A percentile compares a stretch with the other conserved stretches of the same genome.
phyloP scores from a whole-genome alignment of 305 asterid species.

The Solanum hybrid region DNA sequence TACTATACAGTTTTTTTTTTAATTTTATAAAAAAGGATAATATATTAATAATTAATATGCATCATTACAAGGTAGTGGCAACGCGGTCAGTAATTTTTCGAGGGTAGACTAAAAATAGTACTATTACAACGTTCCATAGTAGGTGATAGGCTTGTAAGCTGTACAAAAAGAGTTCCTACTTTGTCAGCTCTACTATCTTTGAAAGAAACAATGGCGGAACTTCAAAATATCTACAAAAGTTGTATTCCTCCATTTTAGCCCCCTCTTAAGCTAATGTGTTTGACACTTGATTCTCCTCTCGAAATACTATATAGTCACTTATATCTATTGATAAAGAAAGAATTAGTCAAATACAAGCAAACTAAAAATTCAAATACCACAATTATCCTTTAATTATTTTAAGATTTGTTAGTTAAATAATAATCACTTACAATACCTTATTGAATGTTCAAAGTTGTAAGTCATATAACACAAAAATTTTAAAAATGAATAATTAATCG shows the following conservation, averaged over 20 bases:
- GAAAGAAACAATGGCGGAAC: neutral
- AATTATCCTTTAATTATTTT: neutral
- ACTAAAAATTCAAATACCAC: neutral
- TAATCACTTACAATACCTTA: neutral
- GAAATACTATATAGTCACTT: neutral
- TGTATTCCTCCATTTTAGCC: neutral
- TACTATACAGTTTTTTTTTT: neutral
- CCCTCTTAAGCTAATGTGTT: neutral
- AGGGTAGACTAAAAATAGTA: too few species aligned
- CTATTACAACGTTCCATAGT: neutral
- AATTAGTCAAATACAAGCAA: neutral
- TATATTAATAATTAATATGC: neutral
- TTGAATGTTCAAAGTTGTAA: neutral
- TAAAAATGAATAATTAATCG: too few species aligned
- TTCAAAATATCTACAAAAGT: neutral
- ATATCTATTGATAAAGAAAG: neutral
- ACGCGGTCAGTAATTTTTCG: rapidly evolving
- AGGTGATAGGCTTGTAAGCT: neutral
- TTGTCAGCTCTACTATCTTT: neutral
- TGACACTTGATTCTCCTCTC: neutral
- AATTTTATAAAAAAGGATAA: neutral
- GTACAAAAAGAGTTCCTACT: neutral
- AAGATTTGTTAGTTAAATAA: neutral
- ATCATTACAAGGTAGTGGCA: neutral
- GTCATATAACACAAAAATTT: neutral